Base-by-base conservation (phyloP, 2,329 filamentous ascomycete species). In the Aspergillus terreus region DNA sequence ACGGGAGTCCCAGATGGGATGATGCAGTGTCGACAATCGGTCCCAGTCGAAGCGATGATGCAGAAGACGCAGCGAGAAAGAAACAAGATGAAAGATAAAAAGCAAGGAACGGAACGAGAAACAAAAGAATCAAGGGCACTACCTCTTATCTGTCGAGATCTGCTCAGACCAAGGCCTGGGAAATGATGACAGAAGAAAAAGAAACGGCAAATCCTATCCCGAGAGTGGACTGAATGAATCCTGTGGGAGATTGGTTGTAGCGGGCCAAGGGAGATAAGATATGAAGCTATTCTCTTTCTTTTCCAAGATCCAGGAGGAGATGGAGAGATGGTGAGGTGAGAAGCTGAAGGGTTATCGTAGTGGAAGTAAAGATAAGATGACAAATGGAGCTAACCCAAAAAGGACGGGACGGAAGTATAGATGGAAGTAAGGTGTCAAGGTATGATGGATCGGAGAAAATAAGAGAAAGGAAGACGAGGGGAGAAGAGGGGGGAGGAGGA, bases 131-230 rank as follows among this genome's bases (percentile, higher is more conserved):
- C 59, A 63, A 63, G 69, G 70, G 66, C 60, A 65, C 72, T 75
- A 75, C 72, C 72, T 75, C 69, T 65, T 67, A 62, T 65, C 51
- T 65, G 62, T 63, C 57, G 60, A 56, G 44, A 47, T 44, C 56
- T 55, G 60, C 56, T 58, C 61, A 60, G 54, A 60, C 60, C 35
- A 47, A 46, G 56, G 57, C 57, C 57, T 57, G 56, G 58, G 15
- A 38, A 38, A n/a, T 38, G 15, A 23, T 14, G 40, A 56, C 46
- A 55, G 56, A 63, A 54, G 61, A 63, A 54, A 54, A 70, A 62
- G 58, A 58, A 60, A 58, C 62, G 63, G 59, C 58, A 65, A 61
- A 63, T 70, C 66, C 64, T 65, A 59, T 67, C 60, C 65, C 50
- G 62, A 53, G 59, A 58, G 61, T 59, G 57, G 58, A 59, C 50